Percentiles rank a stretch among this genome's conserved stretches.
These are phyloP conservation scores for Gracilaria gracilis DNA, from an alignment of 23 red algal species.

Conservation along the genomic window DNA sequence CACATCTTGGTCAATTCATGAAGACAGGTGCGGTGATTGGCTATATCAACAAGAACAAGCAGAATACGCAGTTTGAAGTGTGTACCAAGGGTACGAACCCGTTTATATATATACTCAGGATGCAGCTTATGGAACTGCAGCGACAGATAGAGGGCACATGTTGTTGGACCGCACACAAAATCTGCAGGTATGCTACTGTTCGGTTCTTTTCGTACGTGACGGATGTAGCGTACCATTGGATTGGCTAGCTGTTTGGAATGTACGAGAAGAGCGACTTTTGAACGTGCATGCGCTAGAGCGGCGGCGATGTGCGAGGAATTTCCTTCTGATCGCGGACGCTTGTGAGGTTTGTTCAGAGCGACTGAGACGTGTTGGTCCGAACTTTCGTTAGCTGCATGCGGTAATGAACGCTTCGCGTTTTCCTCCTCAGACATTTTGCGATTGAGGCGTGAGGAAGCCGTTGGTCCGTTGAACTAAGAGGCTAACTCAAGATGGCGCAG, in stretches of 20 bases:
- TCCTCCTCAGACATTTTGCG: not conserved
- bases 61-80: slow-evolving; percentile 77
- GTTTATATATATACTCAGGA: slow-evolving; percentile 79
- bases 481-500: no score
- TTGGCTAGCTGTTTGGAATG: no score
- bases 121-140: slow-evolving; percentile 79
- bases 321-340: slow-evolving; percentile 3
- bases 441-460: not conserved
- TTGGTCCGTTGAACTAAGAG: not conserved
- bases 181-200: slow-evolving; percentile 50
- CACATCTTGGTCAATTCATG: slow-evolving; percentile 74
- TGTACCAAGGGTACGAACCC: slow-evolving; percentile 67
- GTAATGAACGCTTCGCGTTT: not conserved
- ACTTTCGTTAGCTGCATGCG: not conserved
- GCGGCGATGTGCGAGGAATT: slow-evolving; percentile 13
- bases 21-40: slow-evolving; percentile 49
- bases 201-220: slow-evolving; percentile 64
- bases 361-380: no score
- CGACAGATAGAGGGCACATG: slow-evolving; percentile 86
- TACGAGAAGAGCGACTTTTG: slow-evolving; percentile 68
- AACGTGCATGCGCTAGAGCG: slow-evolving; percentile 62
- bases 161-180: slow-evolving; percentile 77
- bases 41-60: slow-evolving; percentile 76
- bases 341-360: not conserved
- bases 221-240: no score